Base-by-base conservation (phyloP, 495 filamentous ascomycete species). In the Podospora bellae-mahoneyi region DNA sequence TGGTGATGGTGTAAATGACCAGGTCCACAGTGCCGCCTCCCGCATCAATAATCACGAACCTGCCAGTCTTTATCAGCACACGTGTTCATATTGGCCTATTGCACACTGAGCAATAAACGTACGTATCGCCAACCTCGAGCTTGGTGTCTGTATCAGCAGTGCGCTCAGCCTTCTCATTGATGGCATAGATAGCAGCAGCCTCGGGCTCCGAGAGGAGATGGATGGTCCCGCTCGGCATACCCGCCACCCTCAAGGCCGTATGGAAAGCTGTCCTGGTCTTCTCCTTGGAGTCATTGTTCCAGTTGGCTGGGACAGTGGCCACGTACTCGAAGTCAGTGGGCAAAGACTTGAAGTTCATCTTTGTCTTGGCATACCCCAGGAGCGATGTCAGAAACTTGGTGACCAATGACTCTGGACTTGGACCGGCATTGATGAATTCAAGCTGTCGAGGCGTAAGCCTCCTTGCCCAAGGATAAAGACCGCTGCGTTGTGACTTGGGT, bases 21-120 rank as follows among this genome's bases (percentile, higher is more conserved):
- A 87, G 72, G 65, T 88, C 86, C 0, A 88, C 86, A 0, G 86
- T 88, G 6, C 85, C 87, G 0, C 86, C 87, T 30, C 86, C 85
- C 0, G 85, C 86, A 74, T 89, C 87, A 65, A 84, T 84, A 2
- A 89, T 67, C 27, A 88, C 78, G 56, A 89, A 84, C 16, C 80
- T 86, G 39, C 20, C 4, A 10, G 39, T 48, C 39, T 48, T 10
- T 10, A 13, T 48, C 15, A 48, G 9, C 39, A 48, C 39, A 48
- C n/a, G 2, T 5, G 18, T 23, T 65, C 18, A 9, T 58, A 0
- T 58, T 58, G 9, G 56, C 6, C 6, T 58, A 18, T 20, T 2
- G 6, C 5, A 20, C 2, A 58, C n/a, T 10, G 23, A 58, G 23
- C 1, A 57, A 20, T 9, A 20, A 18, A 58, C 44, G 62, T 23